phyloP scores from a whole-genome alignment of 345 rosid genomes.

The Pelargonium nanum region DNA sequence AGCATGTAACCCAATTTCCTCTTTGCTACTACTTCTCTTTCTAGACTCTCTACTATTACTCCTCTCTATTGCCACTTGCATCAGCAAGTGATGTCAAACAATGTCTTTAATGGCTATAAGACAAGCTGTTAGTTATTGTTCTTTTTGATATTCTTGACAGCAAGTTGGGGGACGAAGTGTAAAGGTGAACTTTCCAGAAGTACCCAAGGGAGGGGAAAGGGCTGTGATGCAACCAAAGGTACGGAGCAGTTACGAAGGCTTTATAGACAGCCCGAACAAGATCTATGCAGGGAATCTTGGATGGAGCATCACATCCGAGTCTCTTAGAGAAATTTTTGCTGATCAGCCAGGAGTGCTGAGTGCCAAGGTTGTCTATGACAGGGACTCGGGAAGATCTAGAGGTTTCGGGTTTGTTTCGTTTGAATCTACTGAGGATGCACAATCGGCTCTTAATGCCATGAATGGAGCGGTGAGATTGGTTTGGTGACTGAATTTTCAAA shows the following conservation, averaged over 20 bases:
- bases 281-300: conserved; percentile 87
- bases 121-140: neutral
- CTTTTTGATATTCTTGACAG: conserved; percentile 21
- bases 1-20: too few relatives aligned
- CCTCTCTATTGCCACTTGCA: too few relatives aligned
- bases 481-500: neutral
- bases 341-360: conserved; percentile 63
- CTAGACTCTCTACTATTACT: too few relatives aligned
- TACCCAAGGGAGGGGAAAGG: conserved; percentile 87
- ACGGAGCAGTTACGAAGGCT: conserved; percentile 38
- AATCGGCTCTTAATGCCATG: conserved; percentile 52
- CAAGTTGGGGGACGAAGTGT: conserved; percentile 77
- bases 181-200: conserved; percentile 91
- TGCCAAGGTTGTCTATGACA: conserved; percentile 73
- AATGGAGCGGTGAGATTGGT: conserved; percentile 59
- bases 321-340: conserved; percentile 61
- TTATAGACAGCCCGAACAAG: conserved; percentile 71
- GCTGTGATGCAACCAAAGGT: conserved; percentile 56
- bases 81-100: neutral
- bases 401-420: conserved; percentile 84
- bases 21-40: too few relatives aligned
- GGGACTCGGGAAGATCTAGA: conserved; percentile 63
- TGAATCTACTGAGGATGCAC: conserved; percentile 49
- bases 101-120: neutral
- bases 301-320: conserved; percentile 67